Percentiles rank a stretch among this genome's conserved stretches.
Conservation (phyloP, 495 filamentous ascomycete species). For the Sporormia fimetaria region DNA sequence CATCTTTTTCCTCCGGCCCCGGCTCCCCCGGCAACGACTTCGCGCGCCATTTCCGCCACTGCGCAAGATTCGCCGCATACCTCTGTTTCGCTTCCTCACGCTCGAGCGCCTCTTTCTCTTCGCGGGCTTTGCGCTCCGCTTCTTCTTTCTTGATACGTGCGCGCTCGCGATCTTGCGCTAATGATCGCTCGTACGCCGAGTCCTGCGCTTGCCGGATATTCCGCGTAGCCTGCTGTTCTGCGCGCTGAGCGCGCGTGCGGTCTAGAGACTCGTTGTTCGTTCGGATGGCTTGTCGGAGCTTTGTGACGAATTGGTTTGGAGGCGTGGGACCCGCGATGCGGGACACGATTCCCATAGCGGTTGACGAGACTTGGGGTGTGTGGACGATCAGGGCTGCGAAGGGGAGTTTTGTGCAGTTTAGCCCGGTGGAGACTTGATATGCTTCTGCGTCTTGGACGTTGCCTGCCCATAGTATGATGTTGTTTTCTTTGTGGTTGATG, state of each 20-base stretch:
- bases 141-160: conserved; percentile 62
- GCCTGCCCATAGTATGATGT: conserved; percentile 81
- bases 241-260: conserved; percentile 54
- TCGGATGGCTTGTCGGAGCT: conserved; percentile 56
- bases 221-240: conserved; percentile 64
- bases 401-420: conserved; percentile 81
- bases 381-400: conserved; percentile 76
- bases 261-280: conserved; percentile 59
- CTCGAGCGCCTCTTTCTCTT: conserved; percentile 50
- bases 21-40: conserved; percentile 58
- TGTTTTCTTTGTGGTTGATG: conserved; percentile 57
- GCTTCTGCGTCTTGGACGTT: conserved; percentile 85
- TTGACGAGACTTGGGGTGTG: conserved; percentile 66
- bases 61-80: conserved; percentile 44
- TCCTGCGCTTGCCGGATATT: conserved; percentile 75
- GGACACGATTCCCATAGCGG: conserved; percentile 75
- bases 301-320: conserved; percentile 54
- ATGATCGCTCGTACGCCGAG: conserved; percentile 78
- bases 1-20: conserved; percentile 47
- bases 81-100: conserved; percentile 52
- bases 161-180: conserved; percentile 78
- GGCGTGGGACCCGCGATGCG: conserved; percentile 60
- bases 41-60: conserved; percentile 77
- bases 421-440: conserved; percentile 74
- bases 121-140: conserved; percentile 52